phyloP scores from a whole-genome alignment of 495 filamentous ascomycete genomes.

The Aspergillus homomorphus region DNA sequence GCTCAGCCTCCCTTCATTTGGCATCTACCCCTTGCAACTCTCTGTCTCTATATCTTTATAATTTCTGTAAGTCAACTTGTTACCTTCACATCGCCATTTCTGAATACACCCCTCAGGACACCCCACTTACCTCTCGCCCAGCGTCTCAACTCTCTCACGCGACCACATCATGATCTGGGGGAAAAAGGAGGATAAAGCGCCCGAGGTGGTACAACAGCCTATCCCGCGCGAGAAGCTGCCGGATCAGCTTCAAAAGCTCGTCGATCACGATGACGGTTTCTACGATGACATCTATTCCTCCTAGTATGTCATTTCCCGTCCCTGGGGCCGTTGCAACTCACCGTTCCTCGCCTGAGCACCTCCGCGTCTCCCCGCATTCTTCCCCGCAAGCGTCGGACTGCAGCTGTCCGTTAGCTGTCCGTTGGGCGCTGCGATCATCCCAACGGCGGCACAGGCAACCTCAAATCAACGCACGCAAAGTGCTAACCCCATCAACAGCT shows the following conservation, averaged over 20 bases:
- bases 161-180: constrained; percentile 36
- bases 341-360: background rate
- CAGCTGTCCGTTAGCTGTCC: background rate
- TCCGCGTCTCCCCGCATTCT: constrained; percentile 5
- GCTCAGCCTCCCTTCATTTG: background rate
- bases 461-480: constrained; percentile 1
- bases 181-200: constrained; percentile 31
- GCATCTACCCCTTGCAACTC: background rate
- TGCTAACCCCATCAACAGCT: constrained; percentile 46
- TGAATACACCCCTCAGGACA: background rate
- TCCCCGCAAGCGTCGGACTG: constrained; percentile 8
- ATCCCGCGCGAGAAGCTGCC: constrained; percentile 63
- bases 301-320: constrained; percentile 58
- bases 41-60: background rate
- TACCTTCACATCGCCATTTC: too few species aligned
- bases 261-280: constrained; percentile 75
- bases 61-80: background rate
- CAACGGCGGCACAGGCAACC: background rate
- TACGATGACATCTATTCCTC: constrained; percentile 74
- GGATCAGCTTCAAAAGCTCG: constrained; percentile 63
- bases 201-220: constrained; percentile 44
- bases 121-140: background rate
- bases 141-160: background rate
- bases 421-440: background rate
- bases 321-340: background rate